Evolutionary conservation across 2,329 filamentous ascomycete genomes (phyloP), one percentile per base, ranked within the genome.

Genomic region (Botrytis deweyae): DNA sequence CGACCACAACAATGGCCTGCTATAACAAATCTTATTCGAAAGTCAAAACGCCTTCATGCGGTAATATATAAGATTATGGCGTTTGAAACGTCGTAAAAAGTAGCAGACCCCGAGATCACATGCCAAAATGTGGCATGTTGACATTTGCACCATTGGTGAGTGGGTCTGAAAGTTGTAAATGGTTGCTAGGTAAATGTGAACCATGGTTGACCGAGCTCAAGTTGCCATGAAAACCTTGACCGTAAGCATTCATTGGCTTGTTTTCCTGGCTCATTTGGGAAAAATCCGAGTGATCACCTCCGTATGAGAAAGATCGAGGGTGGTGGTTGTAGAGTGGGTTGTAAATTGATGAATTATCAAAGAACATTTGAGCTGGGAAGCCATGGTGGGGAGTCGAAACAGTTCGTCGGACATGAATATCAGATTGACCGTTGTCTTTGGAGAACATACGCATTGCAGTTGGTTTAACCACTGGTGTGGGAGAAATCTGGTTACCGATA

Each of bases 301-400:
- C 71, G 59, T 76, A 77, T 29, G 69, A 72, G 63, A 75, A 79
- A 10, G 78, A 73, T 42, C 76, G 75, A 29, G 75, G 70, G 64
- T 77, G 77, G n/a, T 78, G 75, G 59, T 74, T 76, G 73, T 77
- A 80, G 18, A 81, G 78, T 29, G 80, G 80, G 46, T 81, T 81
- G 33, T 74, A 74, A 36, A 74, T 75, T 16, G 71, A 64, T 18
- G 77, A 42, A 62, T 20, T 64, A 36, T 80, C 78, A 58, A 78
- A 76, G 64, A 78, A 79, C 36, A 78, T 67, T 44, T 80, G 79
- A 29, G 76, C 55, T n/a, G 79, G 76, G 33, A 77, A 80, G 46
- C 77, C 74, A 70, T 78, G 77, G n/a, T 65, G 68, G n/a, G 68
- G 44, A 18, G 58, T 72, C 4, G 77, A 75, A 46, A 76, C 72